These are phyloP conservation scores for Laburnicola sp. DNA, from an alignment of 2,329 filamentous ascomycete genomes.

Conservation along the genomic window DNA sequence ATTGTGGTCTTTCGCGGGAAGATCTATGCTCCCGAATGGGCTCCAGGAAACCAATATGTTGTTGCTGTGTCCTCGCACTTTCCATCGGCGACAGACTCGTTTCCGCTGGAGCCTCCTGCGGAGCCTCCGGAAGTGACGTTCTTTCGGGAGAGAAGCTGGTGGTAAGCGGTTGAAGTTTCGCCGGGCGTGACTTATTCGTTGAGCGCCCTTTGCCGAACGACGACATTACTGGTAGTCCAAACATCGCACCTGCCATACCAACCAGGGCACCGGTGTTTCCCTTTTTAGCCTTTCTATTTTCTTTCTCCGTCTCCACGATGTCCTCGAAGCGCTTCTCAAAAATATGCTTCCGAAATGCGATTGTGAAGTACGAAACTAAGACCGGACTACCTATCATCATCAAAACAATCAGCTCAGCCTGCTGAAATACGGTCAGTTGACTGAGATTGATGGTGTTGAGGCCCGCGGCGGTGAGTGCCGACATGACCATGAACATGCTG, in stretches of 20 bases:
- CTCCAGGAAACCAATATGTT: slow-evolving; percentile 25
- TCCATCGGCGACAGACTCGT: background rate
- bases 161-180: background rate
- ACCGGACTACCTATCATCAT: slow-evolving; percentile 69
- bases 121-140: background rate
- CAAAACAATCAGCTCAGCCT: slow-evolving; percentile 65
- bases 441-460: slow-evolving; percentile 69
- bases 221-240: slow-evolving; percentile 23
- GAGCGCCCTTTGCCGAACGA: slow-evolving; percentile 22
- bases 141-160: background rate
- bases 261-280: no score
- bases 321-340: slow-evolving; percentile 65
- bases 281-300: no score
- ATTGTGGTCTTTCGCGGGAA: slow-evolving; percentile 16
- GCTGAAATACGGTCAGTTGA: slow-evolving; percentile 68
- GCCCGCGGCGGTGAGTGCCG: slow-evolving; percentile 68
- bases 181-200: slow-evolving; percentile 8
- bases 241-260: slow-evolving; percentile 19
- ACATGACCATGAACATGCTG: slow-evolving; percentile 67
- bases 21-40: slow-evolving; percentile 18
- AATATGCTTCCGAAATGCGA: slow-evolving; percentile 61
- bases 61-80: slow-evolving; percentile 14
- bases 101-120: no score
- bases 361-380: slow-evolving; percentile 67
- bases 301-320: slow-evolving; percentile 48